Conservation (phyloP, 345 rosid species). For the Raphanus sativus region DNA sequence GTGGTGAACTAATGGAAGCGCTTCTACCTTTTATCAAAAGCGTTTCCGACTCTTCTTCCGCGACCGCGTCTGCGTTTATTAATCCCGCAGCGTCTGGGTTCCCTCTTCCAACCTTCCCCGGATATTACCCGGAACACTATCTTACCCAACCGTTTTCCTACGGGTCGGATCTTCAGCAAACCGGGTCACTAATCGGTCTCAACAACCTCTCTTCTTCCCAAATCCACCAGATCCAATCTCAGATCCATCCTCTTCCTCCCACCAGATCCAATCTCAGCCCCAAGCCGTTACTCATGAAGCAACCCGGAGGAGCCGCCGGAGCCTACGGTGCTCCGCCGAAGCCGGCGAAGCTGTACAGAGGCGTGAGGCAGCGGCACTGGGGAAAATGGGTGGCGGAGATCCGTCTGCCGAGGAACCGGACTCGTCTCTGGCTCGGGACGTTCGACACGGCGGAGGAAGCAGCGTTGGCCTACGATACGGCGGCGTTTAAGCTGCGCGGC, state of each 20-base stretch:
- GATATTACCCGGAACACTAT: conserved; percentile 42
- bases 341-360: conserved; percentile 77
- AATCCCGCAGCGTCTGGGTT: conserved; percentile 31
- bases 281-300: conserved; percentile 63
- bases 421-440: conserved; percentile 97
- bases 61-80: conserved; percentile 27
- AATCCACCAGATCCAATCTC: conserved; percentile 64
- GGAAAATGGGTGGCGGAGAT: conserved; percentile 99
- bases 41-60: conserved; percentile 42
- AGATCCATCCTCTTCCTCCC: conserved; percentile 28
- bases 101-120: conserved; percentile 19
- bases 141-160: conserved; percentile 39
- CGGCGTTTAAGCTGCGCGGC: conserved; percentile 88
- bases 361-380: conserved; percentile 97
- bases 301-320: conserved; percentile 40
- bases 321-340: conserved; percentile 36
- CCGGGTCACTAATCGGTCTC: conserved; percentile 52
- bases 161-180: conserved; percentile 50
- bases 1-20: conserved; percentile 86
- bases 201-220: conserved; percentile 59
- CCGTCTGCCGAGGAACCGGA: conserved; percentile 84
- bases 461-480: conserved; percentile 86
- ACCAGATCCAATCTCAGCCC: conserved; percentile 37
- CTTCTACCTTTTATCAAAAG: conserved; percentile 84
- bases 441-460: conserved; percentile 98